These are phyloP conservation scores for Boeremia exigua DNA, from an alignment of 2,329 filamentous ascomycete genomes.

Conservation along the genomic window DNA sequence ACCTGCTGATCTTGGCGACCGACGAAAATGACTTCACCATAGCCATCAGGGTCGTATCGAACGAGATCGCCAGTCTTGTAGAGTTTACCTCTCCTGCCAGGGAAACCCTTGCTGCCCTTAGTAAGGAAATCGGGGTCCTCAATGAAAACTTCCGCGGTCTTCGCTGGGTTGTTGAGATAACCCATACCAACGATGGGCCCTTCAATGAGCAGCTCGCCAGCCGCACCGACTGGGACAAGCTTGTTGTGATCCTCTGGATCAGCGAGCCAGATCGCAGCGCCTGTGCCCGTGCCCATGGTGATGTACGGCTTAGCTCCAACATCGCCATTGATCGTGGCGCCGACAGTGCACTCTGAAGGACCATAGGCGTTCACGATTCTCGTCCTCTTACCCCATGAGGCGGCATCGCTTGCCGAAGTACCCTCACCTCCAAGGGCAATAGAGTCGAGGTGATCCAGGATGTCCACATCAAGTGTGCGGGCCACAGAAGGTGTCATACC, in stretches of 20 bases:
- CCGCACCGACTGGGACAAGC: conserved; percentile 48
- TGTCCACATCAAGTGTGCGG: conserved; percentile 45
- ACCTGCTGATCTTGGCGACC: conserved; percentile 48
- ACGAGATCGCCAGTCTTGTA: conserved; percentile 46
- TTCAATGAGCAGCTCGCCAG: conserved; percentile 64
- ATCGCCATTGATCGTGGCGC: conserved; percentile 40
- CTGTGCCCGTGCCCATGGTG: conserved; percentile 47
- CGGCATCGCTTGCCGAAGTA: conserved; percentile 41
- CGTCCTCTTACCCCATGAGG: conserved; percentile 53
- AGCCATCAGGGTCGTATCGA: conserved; percentile 58
- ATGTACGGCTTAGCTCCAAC: conserved; percentile 40
- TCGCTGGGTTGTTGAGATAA: conserved; percentile 45
- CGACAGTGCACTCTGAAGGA: conserved; percentile 47
- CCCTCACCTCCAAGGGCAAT: conserved; percentile 51
- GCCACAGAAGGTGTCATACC: conserved; percentile 48
- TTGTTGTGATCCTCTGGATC: conserved; percentile 49
- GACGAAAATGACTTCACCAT: conserved; percentile 46
- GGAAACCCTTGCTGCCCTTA: conserved; percentile 65
- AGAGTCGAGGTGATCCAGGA: conserved; percentile 51
- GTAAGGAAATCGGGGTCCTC: conserved; percentile 64
- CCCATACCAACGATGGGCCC: conserved; percentile 57
- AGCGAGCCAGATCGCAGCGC: conserved; percentile 49
- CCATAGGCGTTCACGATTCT: conserved; percentile 47
- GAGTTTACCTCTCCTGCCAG: conserved; percentile 56
- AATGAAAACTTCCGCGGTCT: conserved; percentile 48